These are phyloP conservation scores for Yamadazyma mexicana DNA, from an alignment of 1,139 yeast species.

Conservation along the genomic window DNA sequence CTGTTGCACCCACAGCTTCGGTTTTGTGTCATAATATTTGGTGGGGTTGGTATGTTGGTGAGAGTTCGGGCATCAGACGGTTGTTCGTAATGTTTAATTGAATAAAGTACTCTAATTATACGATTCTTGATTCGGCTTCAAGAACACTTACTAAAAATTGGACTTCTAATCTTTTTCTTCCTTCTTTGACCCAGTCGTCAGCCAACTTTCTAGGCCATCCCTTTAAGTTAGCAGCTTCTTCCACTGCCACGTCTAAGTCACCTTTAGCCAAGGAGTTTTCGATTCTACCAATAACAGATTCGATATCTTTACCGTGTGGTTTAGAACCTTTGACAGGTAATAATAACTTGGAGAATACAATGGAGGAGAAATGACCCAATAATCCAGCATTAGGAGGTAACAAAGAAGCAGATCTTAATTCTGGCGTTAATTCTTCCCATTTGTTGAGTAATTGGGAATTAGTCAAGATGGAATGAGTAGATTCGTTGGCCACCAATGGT, in stretches of 20 bases:
- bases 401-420: constrained; percentile 83
- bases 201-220: constrained; percentile 95
- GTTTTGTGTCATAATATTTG: too few species aligned
- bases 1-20: too few species aligned
- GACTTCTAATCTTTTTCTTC: constrained; percentile 85
- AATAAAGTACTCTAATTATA: constrained; percentile 15
- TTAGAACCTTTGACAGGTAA: constrained; percentile 59
- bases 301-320: constrained; percentile 78
- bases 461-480: constrained; percentile 60
- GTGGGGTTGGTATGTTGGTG: too few species aligned
- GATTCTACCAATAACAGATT: constrained; percentile 85
- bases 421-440: constrained; percentile 79
- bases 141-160: constrained; percentile 73
- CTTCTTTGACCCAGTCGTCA: constrained; percentile 86
- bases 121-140: constrained; percentile 54
- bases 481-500: constrained; percentile 47
- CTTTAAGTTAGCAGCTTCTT: constrained; percentile 83
- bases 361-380: constrained; percentile 84
- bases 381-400: constrained; percentile 96
- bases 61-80: not conserved
- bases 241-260: constrained; percentile 83
- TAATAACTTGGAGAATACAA: constrained; percentile 71
- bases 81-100: not conserved
- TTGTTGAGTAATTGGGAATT: constrained; percentile 68
- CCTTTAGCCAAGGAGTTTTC: constrained; percentile 74